phyloP scores from a whole-genome alignment of 2,329 filamentous ascomycete species.

The Lecanosticta acicola region DNA sequence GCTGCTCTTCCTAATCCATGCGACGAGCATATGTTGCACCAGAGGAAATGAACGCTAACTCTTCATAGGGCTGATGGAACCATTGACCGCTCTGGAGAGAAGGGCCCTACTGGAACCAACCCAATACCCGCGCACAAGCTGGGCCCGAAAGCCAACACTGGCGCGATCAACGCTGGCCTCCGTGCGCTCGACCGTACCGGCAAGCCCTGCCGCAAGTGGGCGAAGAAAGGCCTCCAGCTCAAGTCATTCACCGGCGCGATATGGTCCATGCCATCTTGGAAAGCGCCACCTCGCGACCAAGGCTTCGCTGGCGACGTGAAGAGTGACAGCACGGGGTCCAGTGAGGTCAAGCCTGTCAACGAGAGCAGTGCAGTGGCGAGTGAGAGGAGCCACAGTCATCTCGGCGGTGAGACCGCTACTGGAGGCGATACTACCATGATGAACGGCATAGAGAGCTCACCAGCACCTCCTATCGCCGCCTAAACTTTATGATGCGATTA shows the following conservation, averaged over 20 bases:
- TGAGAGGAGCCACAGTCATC: slow-evolving; percentile 53
- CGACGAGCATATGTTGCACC: not conserved
- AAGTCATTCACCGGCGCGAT: slow-evolving; percentile 87
- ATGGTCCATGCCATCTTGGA: slow-evolving; percentile 81
- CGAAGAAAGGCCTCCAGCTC: slow-evolving; percentile 71
- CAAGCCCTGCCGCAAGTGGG: slow-evolving; percentile 88
- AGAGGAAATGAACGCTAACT: slow-evolving; percentile 18
- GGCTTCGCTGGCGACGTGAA: slow-evolving; percentile 58
- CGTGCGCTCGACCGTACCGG: slow-evolving; percentile 89
- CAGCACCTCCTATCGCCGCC: slow-evolving; percentile 37
- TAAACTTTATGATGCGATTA: no score
- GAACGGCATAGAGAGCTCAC: slow-evolving; percentile 33
- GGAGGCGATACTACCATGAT: slow-evolving; percentile 24
- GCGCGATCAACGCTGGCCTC: slow-evolving; percentile 93
- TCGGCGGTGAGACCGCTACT: slow-evolving; percentile 34
- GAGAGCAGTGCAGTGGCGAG: slow-evolving; percentile 55
- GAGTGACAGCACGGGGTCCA: slow-evolving; percentile 51
- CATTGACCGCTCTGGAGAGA: slow-evolving; percentile 36
- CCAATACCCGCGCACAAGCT: slow-evolving; percentile 64
- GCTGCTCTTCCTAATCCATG: not conserved
- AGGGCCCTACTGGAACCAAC: slow-evolving; percentile 11
- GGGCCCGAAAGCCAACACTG: slow-evolving; percentile 92
- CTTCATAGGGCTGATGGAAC: slow-evolving; percentile 46
- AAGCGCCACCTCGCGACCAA: slow-evolving; percentile 54
- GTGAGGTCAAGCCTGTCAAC: slow-evolving; percentile 49